Conservation (phyloP, 352 stramenopile species). For the Phytophthora litchii region DNA sequence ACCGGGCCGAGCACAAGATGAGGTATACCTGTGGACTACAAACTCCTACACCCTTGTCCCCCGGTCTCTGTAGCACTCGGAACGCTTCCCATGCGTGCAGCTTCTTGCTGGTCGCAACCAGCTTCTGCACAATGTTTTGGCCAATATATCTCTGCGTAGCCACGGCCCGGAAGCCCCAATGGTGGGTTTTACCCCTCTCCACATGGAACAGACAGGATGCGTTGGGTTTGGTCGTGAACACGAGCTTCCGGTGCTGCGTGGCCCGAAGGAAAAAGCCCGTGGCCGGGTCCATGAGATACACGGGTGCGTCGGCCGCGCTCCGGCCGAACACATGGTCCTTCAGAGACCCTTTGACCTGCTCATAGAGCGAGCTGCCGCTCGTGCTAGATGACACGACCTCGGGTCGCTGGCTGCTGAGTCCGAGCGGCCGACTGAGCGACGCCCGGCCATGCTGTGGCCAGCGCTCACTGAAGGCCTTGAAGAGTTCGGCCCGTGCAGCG, state of each 20-base stretch:
- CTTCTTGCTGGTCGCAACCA: slow-evolving; percentile 70
- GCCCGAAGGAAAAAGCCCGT: slow-evolving; percentile 62
- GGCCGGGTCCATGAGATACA: slow-evolving; percentile 73
- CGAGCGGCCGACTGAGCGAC: slow-evolving; percentile 29
- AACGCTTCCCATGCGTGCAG: slow-evolving; percentile 77
- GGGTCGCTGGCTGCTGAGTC: slow-evolving; percentile 32
- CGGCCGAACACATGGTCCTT: slow-evolving; percentile 60
- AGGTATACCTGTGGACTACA: slow-evolving; percentile 58
- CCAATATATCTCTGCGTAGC: slow-evolving; percentile 70
- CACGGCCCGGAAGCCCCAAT: slow-evolving; percentile 80
- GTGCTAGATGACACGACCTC: slow-evolving; percentile 46
- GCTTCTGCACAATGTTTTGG: slow-evolving; percentile 73
- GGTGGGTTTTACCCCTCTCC: slow-evolving; percentile 72
- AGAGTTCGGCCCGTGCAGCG: slow-evolving; percentile 47
- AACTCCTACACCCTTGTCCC: slow-evolving; percentile 11
- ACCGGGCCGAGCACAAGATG: slow-evolving; percentile 76
- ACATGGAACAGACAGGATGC: slow-evolving; percentile 79
- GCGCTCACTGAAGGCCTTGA: slow-evolving; percentile 50
- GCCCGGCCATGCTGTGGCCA: slow-evolving; percentile 31
- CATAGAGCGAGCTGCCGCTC: slow-evolving; percentile 68
- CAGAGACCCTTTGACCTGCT: slow-evolving; percentile 62
- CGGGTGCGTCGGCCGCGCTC: slow-evolving; percentile 42
- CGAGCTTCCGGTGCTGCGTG: slow-evolving; percentile 68
- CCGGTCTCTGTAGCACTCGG: slow-evolving; percentile 59
- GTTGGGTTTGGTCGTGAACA: slow-evolving; percentile 64